Evolutionary conservation across 345 rosid genomes (phyloP).

Genomic region (Pistacia integerrima): DNA sequence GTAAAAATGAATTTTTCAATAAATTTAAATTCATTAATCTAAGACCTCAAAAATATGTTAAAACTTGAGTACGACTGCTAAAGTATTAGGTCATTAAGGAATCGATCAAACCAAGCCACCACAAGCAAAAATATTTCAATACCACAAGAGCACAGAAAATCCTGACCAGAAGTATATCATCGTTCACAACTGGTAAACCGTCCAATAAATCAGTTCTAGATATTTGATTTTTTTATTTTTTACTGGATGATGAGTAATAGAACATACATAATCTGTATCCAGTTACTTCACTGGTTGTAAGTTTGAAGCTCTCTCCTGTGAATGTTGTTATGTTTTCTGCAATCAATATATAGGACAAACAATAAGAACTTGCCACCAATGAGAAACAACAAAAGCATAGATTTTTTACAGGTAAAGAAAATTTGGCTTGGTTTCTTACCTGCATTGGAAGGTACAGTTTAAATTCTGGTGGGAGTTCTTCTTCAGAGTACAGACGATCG

Average conservation of each 20-base stretch:
- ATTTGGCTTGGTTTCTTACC: conserved; percentile 36
- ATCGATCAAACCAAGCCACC: neutral
- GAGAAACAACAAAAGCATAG: neutral
- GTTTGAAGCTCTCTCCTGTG: neutral
- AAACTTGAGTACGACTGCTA: neutral
- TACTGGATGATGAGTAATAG: neutral
- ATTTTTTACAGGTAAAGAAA: neutral
- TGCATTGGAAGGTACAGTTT: conserved; percentile 93
- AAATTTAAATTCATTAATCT: too few species aligned
- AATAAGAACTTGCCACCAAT: conserved; percentile 5
- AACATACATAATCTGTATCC: neutral
- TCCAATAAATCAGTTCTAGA: neutral
- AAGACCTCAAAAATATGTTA: too few species aligned
- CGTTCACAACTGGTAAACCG: neutral
- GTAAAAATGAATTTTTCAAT: too few species aligned
- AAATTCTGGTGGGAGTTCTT: conserved; percentile 97
- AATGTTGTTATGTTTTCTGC: conserved; percentile 56
- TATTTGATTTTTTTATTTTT: neutral
- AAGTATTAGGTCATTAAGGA: too few species aligned
- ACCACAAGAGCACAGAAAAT: neutral
- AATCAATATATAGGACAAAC: neutral
- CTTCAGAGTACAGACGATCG: conserved; percentile 90
- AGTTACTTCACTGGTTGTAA: neutral
- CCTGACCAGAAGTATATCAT: neutral
- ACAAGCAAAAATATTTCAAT: neutral